A percentile compares a stretch with the other conserved stretches of the same genome.
Evolutionary conservation across 2,329 filamentous ascomycete species (phyloP).

Genomic region (Teratosphaeria viscida): DNA sequence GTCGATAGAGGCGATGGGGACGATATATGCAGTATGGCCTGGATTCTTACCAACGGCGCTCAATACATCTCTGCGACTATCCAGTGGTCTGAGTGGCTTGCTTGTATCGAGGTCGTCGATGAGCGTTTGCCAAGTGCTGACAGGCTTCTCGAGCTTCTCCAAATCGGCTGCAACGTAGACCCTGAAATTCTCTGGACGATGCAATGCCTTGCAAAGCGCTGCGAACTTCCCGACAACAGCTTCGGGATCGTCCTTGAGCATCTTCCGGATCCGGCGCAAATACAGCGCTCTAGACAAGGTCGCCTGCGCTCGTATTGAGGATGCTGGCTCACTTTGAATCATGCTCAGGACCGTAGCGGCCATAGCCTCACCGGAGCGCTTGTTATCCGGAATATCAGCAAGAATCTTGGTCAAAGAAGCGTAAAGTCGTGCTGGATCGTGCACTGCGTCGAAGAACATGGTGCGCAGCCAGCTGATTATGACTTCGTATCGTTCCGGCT

Average conservation of each 20-base stretch:
- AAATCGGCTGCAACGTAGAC: slow-evolving; percentile 76
- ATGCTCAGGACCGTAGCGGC: slow-evolving; percentile 56
- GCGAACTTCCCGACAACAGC: slow-evolving; percentile 69
- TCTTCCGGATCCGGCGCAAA: slow-evolving; percentile 71
- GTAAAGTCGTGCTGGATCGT: slow-evolving; percentile 59
- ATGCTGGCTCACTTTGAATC: slow-evolving; percentile 68
- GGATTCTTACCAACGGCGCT: slow-evolving; percentile 64
- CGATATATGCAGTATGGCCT: slow-evolving; percentile 64
- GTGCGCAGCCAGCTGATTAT: slow-evolving; percentile 76
- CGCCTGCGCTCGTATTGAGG: slow-evolving; percentile 64
- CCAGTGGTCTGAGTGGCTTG: slow-evolving; percentile 57
- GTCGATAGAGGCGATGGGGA: slow-evolving; percentile 87
- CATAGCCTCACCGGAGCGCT: slow-evolving; percentile 70
- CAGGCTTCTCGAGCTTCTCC: slow-evolving; percentile 60
- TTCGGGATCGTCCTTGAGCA: slow-evolving; percentile 66
- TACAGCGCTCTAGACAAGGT: slow-evolving; percentile 82
- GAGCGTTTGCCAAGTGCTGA: slow-evolving; percentile 67
- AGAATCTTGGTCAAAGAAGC: slow-evolving; percentile 67
- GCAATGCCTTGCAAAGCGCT: slow-evolving; percentile 62
- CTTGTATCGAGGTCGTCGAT: slow-evolving; percentile 41
- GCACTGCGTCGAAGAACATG: slow-evolving; percentile 79
- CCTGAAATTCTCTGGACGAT: slow-evolving; percentile 76
- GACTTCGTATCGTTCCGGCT: slow-evolving; percentile 74
- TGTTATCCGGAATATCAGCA: slow-evolving; percentile 83
- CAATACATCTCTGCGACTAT: slow-evolving; percentile 59